A percentile compares a stretch with the other conserved stretches of the same genome.
These are phyloP conservation scores for Tolypocladium capitatum DNA, from an alignment of 2,329 filamentous ascomycete genomes.

Conservation along the genomic window DNA sequence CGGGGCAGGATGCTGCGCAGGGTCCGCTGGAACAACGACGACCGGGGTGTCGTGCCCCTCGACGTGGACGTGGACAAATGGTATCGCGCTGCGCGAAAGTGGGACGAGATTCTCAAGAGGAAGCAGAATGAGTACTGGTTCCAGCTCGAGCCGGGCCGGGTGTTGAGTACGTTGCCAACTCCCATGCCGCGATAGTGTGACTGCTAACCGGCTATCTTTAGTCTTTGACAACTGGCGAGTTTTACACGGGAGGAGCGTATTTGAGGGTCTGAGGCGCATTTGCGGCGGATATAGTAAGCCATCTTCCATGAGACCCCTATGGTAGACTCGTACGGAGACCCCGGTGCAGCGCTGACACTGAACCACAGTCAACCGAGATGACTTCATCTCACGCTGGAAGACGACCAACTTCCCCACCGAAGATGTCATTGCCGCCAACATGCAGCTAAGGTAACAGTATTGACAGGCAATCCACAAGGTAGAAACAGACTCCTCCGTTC, in stretches of 20 bases:
- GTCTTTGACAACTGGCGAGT: conserved; percentile 97
- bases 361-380: conserved; percentile 57
- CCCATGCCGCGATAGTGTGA: neutral
- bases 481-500: neutral
- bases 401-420: conserved; percentile 51
- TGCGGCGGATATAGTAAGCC: conserved; percentile 81
- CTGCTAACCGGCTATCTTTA: conserved; percentile 15
- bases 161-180: conserved; percentile 50
- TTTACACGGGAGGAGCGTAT: conserved; percentile 72
- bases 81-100: conserved; percentile 71
- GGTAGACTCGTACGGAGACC: neutral
- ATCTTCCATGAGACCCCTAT: neutral
- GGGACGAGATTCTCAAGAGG: conserved; percentile 54
- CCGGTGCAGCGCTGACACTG: neutral
- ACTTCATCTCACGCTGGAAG: conserved; percentile 65
- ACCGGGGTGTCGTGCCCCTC: conserved; percentile 59
- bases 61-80: conserved; percentile 41
- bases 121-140: conserved; percentile 61
- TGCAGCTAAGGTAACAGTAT: conserved; percentile 12
- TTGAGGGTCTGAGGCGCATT: conserved; percentile 73
- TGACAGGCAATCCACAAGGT: neutral
- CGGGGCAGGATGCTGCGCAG: conserved; percentile 34
- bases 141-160: conserved; percentile 64
- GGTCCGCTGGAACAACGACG: conserved; percentile 88
- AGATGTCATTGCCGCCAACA: conserved; percentile 25